These are phyloP conservation scores for Alternaria rosae DNA, from an alignment of 2,329 filamentous ascomycete genomes.

Conservation along the genomic window DNA sequence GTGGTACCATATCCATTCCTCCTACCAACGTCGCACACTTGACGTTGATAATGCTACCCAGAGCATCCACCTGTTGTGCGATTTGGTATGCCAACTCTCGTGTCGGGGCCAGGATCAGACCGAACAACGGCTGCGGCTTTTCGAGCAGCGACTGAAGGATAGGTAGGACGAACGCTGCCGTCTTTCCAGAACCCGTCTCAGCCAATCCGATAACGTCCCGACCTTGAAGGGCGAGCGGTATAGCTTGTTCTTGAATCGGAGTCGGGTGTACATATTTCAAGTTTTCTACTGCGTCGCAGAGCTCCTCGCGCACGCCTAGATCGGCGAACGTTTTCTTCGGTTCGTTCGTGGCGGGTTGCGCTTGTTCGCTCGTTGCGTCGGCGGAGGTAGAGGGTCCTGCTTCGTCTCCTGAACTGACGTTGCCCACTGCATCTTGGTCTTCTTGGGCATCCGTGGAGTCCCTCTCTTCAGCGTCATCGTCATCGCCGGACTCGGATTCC, in stretches of 20 bases:
- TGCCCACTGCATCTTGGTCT: constrained; percentile 7
- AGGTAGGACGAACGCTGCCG: constrained; percentile 90
- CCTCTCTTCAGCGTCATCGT: constrained; percentile 15
- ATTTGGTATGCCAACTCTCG: constrained; percentile 94
- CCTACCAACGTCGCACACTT: constrained; percentile 87
- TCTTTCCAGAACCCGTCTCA: constrained; percentile 96
- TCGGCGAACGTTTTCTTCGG: constrained; percentile 71
- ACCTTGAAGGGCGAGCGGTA: constrained; percentile 79
- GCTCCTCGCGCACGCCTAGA: constrained; percentile 79
- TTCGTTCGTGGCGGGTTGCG: constrained; percentile 31
- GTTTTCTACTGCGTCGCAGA: constrained; percentile 86
- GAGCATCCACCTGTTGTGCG: constrained; percentile 82
- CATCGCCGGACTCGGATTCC: constrained; percentile 37
- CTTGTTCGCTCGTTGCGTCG: constrained; percentile 2
- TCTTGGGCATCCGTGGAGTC: constrained; percentile 11
- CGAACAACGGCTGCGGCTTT: constrained; percentile 83
- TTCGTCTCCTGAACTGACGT: neutral
- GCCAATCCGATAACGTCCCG: constrained; percentile 92
- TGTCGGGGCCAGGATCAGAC: constrained; percentile 90
- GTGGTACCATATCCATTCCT: constrained; percentile 94
- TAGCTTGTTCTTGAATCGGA: constrained; percentile 85
- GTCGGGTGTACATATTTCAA: constrained; percentile 87
- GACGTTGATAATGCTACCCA: constrained; percentile 88
- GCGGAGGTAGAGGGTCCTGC: constrained; percentile 1
- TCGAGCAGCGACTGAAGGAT: constrained; percentile 90